Conservation (phyloP, 2,329 filamentous ascomycete genomes). For the Sporothrix protearum region DNA sequence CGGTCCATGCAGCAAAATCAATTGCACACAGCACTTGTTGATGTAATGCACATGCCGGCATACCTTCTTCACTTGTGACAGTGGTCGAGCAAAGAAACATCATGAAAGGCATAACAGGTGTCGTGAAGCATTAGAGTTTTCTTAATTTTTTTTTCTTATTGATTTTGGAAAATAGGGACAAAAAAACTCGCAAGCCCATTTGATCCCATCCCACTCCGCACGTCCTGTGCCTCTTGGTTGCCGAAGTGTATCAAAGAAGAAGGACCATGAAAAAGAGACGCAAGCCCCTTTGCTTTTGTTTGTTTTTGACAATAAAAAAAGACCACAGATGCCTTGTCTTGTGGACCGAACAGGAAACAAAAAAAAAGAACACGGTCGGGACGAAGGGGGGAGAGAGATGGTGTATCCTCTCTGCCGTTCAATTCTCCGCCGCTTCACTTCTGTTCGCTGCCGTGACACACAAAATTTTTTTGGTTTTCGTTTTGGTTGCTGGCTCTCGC, state of each 20-base stretch:
- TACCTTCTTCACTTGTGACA: no score
- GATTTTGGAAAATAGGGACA: constrained; percentile 17
- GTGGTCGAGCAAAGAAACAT: no score
- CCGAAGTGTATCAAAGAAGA: constrained; percentile 16
- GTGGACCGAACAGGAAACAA: background rate
- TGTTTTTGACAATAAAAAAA: constrained; percentile 16
- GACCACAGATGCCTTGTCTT: constrained; percentile 17
- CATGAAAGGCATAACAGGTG: background rate
- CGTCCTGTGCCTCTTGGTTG: constrained; percentile 15
- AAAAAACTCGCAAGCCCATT: constrained; percentile 19
- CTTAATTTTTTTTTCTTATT: constrained; percentile 18
- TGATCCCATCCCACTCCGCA: constrained; percentile 18
- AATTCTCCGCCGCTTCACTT: background rate
- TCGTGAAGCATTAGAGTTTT: background rate
- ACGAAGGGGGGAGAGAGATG: background rate
- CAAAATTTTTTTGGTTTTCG: background rate
- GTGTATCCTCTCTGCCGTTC: background rate
- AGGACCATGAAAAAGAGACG: constrained; percentile 15
- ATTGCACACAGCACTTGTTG: background rate
- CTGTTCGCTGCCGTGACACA: background rate
- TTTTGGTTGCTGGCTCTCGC: constrained; percentile 16
- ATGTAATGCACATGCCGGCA: background rate
- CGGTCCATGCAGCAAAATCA: background rate
- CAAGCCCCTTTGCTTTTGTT: background rate
- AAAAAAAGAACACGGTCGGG: background rate